Base-by-base conservation (phyloP, 805 yeast species). In the Jamesozyma rosinii region DNA sequence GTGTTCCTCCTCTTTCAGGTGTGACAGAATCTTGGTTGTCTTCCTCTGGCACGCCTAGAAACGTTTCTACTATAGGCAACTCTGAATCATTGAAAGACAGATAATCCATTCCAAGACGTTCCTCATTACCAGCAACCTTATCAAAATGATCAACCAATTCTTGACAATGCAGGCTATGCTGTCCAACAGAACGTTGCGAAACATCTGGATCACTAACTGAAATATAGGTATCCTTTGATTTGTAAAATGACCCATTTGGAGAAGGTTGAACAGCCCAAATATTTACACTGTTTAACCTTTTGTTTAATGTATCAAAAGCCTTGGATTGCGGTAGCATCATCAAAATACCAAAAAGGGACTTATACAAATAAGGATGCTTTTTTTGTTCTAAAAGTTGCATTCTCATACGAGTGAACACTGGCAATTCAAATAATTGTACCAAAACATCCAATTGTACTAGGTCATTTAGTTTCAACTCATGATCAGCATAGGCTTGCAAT, bases 271-370 rank as follows among this genome's bases (percentile, higher is more conserved):
- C 49, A 4, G 52, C 54, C 52, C 58, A 53, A 32, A 54, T 52
- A 33, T 52, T 67, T 21, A 66, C 66, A 49, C 70, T 65, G 42
- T 56, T 75, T 40, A 92, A 69, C 46, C 98, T 71, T 54, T 81
- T 84, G 50, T 82, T 82, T 49, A 92, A 69, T 0, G 84, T 77
- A n/a, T 75, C 78, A 59, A 86, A 92, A 0, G 97, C 95, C 11
- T 85, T 75, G 0, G 96, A 86, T 59, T 92, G 98, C 0, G 98
- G 98, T 40, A 92, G 64, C 4, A 92, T 71, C 98, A 92, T 92
- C 46, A 92, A 68, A 26, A 92, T 74, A 1, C 97, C 98, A 59
- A 87, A 92, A 26, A 92, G 71, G 42, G 95, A 84, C 58, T 87
- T 86, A 70, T 82, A 85, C 29, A 92, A 66, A 54, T 74, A 83